A percentile compares a stretch with the other conserved stretches of the same genome.
These are phyloP conservation scores for Triticum monococcum DNA, from an alignment of 176 grass and related monocot genomes.

Conservation along the genomic window DNA sequence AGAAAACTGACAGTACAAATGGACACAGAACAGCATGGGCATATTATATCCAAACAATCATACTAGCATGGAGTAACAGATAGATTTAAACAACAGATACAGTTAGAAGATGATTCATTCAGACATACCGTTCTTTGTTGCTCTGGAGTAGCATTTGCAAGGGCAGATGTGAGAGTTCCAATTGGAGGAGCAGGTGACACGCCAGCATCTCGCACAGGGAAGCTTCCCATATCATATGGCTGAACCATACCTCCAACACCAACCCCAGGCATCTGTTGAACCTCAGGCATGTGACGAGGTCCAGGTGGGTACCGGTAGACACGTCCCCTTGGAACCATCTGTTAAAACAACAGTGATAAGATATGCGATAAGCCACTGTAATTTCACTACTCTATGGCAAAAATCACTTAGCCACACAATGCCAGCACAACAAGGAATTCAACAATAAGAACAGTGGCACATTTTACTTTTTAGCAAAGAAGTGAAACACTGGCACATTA, in stretches of 20 bases:
- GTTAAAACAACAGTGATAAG: constrained; percentile 19
- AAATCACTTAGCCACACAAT: neutral
- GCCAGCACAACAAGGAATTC: neutral
- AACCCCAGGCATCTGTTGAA: constrained; percentile 46
- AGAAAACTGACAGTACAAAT: neutral
- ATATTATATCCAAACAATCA: neutral
- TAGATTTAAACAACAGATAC: neutral
- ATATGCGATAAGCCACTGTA: neutral
- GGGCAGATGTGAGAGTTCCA: constrained; percentile 78
- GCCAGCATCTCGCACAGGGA: constrained; percentile 57
- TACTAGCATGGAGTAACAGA: neutral
- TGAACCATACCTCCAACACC: constrained; percentile 72
- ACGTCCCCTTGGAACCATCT: constrained; percentile 84
- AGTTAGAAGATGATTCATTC: neutral
- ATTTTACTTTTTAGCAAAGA: neutral
- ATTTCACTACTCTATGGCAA: neutral
- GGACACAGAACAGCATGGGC: neutral
- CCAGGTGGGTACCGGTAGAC: constrained; percentile 77
- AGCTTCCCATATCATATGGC: constrained; percentile 64
- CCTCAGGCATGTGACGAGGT: constrained; percentile 70
- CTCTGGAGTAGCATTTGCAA: constrained; percentile 89
- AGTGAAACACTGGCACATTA: neutral
- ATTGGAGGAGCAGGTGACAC: constrained; percentile 65
- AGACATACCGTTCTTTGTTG: constrained; percentile 84
- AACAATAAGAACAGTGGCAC: neutral